Conservation (phyloP, 257 asterid genomes). For the Misopates orontium region DNA sequence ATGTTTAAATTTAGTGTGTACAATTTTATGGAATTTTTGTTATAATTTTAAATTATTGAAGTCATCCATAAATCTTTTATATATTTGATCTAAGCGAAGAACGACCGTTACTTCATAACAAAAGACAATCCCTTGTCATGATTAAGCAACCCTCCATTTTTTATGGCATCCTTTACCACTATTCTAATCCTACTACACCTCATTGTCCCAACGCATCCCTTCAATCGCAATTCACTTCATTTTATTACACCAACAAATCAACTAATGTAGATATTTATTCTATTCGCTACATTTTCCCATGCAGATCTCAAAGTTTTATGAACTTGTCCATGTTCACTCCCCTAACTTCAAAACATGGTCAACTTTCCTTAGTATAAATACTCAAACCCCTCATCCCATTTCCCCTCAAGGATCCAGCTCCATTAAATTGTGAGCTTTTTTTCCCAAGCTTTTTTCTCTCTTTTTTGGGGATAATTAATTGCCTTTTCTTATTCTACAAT, state of each 20-base stretch:
- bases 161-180: slow-evolving; percentile 33
- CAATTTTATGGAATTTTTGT: too few species aligned
- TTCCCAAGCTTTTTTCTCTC: slow-evolving; percentile 30
- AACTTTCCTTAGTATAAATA: slow-evolving; percentile 32
- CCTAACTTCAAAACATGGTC: slow-evolving; percentile 17
- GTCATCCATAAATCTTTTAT: too few species aligned
- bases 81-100: neutral
- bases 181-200: slow-evolving; percentile 32
- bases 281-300: slow-evolving; percentile 38
- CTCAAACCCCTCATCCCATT: slow-evolving; percentile 9
- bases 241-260: slow-evolving; percentile 16
- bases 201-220: slow-evolving; percentile 32
- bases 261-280: neutral
- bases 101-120: slow-evolving; percentile 31
- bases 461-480: neutral
- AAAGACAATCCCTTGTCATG: slow-evolving; percentile 48
- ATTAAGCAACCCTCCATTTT: slow-evolving; percentile 36
- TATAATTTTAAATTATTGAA: too few species aligned
- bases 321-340: slow-evolving; percentile 57
- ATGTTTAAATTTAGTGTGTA: too few species aligned
- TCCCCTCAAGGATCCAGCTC: slow-evolving; percentile 67
- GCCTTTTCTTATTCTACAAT: neutral
- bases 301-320: slow-evolving; percentile 50
- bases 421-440: slow-evolving; percentile 56
- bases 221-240: slow-evolving; percentile 32